These are phyloP conservation scores for Perkinsus chesapeaki DNA, from an alignment of 169 alveolate genomes.

Conservation along the genomic window DNA sequence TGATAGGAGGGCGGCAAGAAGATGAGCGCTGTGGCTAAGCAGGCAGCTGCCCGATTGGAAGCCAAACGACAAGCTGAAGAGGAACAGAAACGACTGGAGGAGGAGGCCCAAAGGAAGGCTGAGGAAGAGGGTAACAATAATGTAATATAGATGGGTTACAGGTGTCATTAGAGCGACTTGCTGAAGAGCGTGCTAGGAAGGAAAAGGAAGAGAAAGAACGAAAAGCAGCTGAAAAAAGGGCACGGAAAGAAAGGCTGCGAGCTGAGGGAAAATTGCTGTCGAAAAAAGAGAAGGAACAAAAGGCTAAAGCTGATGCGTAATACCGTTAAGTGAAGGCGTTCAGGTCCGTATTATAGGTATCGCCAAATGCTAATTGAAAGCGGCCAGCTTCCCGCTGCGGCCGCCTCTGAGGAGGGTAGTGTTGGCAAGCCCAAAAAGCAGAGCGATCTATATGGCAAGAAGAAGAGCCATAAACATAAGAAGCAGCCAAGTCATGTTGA, in stretches of 20 bases:
- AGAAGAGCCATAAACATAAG: slow-evolving; percentile 8
- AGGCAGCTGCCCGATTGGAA: background rate
- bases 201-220: slow-evolving; percentile 30
- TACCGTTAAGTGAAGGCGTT: slow-evolving; percentile 8
- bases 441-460: background rate
- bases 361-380: background rate
- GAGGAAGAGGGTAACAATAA: slow-evolving; percentile 34
- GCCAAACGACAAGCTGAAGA: slow-evolving; percentile 11
- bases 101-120: slow-evolving; percentile 2
- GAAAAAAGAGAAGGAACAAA: slow-evolving; percentile 17
- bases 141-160: slow-evolving; percentile 23
- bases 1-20: background rate
- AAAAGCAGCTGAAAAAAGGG: slow-evolving; percentile 15
- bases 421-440: slow-evolving; percentile 11
- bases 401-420: background rate
- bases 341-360: background rate
- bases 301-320: slow-evolving; percentile 17
- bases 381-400: background rate
- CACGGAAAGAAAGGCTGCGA: slow-evolving; percentile 5
- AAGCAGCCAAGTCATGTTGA: slow-evolving; percentile 8
- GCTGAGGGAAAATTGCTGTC: slow-evolving; percentile 25
- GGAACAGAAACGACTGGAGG: slow-evolving; percentile 19
- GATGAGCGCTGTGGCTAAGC: background rate
- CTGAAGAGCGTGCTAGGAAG: slow-evolving; percentile 28
- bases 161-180: slow-evolving; percentile 28